A percentile compares a stretch with the other conserved stretches of the same genome.
Evolutionary conservation across 345 rosid genomes (phyloP).

Genomic region (Melastoma malabathricum): DNA sequence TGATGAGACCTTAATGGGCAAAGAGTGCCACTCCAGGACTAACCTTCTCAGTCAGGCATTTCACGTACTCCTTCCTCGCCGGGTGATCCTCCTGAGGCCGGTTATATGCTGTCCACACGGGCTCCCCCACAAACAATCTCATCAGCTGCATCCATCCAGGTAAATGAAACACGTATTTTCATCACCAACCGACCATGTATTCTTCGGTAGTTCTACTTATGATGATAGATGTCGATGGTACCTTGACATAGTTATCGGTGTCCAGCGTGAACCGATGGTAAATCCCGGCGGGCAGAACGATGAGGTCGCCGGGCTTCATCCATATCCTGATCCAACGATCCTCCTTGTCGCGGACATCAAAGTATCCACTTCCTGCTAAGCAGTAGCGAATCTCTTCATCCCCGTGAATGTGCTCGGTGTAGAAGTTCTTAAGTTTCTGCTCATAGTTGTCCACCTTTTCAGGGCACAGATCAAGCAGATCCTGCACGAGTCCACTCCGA

Average conservation of each 20-base stretch:
- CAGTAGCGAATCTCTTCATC: constrained; percentile 91
- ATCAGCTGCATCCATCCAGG: constrained; percentile 36
- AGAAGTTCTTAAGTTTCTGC: constrained; percentile 79
- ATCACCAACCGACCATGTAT: no score
- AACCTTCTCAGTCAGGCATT: constrained; percentile 23
- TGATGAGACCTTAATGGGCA: constrained; percentile 20
- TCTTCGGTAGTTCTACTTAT: no score
- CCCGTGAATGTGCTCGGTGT: constrained; percentile 72
- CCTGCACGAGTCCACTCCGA: constrained; percentile 24
- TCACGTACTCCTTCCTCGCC: constrained; percentile 50
- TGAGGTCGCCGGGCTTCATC: constrained; percentile 70
- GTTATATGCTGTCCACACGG: constrained; percentile 66
- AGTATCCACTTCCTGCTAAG: constrained; percentile 74
- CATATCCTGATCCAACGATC: constrained; percentile 71
- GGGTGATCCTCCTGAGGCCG: constrained; percentile 85
- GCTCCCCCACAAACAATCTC: constrained; percentile 82
- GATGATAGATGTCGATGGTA: constrained; percentile 6
- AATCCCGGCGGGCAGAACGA: constrained; percentile 68
- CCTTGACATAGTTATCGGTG: constrained; percentile 61
- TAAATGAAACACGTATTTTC: no score
- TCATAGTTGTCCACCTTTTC: constrained; percentile 74
- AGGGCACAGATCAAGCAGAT: constrained; percentile 67
- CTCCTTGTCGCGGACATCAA: constrained; percentile 67
- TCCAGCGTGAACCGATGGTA: constrained; percentile 91
- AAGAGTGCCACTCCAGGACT: constrained; percentile 17